Percentiles rank a stretch among this genome's conserved stretches.
These are phyloP conservation scores for Colletotrichum filicis DNA, from an alignment of 2,329 filamentous ascomycete species.

Conservation along the genomic window DNA sequence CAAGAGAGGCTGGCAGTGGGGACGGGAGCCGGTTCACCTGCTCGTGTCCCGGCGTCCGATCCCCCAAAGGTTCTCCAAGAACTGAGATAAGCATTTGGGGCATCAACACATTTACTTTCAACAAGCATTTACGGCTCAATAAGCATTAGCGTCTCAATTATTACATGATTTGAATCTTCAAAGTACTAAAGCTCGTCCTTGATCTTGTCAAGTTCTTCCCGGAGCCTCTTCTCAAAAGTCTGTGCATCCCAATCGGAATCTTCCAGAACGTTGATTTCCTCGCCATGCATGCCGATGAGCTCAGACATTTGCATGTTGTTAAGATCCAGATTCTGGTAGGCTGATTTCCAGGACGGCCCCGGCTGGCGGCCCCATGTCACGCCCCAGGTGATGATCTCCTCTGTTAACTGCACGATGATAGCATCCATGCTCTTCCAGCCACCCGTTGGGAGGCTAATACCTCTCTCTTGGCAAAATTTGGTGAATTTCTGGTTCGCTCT, in stretches of 20 bases:
- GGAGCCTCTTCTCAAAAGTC: background rate
- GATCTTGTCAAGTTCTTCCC: background rate
- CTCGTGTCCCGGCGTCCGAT: background rate
- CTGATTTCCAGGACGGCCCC: background rate
- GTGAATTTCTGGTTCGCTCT: background rate
- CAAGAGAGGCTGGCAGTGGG: background rate
- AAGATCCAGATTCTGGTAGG: background rate
- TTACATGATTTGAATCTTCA: background rate
- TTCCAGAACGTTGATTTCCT: background rate
- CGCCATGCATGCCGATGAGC: background rate
- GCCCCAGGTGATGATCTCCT: background rate
- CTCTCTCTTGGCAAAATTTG: background rate
- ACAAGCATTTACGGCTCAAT: background rate
- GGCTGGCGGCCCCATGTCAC: background rate
- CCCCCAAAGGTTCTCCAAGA: background rate
- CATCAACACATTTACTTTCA: background rate
- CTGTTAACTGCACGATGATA: background rate
- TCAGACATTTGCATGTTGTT: background rate
- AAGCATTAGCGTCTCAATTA: background rate
- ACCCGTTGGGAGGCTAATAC: background rate
- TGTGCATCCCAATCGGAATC: background rate
- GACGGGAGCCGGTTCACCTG: background rate
- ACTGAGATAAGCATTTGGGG: background rate
- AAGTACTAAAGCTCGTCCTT: background rate
- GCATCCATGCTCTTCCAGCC: background rate